A percentile compares a stretch with the other conserved stretches of the same genome.
Evolutionary conservation across 371 early-diverging fungal genomes (phyloP).

Genomic region (Homolaphlyctis polyrhiza): DNA sequence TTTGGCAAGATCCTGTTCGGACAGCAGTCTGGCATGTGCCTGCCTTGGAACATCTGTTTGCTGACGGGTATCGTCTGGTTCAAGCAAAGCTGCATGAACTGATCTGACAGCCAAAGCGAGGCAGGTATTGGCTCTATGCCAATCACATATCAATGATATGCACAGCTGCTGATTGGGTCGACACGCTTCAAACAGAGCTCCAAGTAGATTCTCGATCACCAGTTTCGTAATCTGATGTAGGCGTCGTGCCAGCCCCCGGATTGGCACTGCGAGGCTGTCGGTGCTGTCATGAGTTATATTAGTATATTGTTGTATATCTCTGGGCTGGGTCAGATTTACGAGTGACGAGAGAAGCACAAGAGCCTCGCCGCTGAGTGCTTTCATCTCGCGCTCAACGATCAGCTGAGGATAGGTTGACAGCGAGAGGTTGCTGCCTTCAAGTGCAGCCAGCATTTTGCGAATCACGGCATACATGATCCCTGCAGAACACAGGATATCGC

Average conservation of each 20-base stretch:
- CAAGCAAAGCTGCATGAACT: neutral
- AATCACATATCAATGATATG: neutral
- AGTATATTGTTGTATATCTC: too few relatives aligned
- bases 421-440: too few relatives aligned
- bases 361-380: too few relatives aligned
- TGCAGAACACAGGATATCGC: too few relatives aligned
- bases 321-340: too few relatives aligned
- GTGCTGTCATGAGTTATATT: neutral
- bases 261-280: neutral
- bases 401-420: too few relatives aligned
- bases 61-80: too few relatives aligned
- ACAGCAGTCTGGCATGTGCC: neutral
- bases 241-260: neutral
- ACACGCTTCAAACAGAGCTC: neutral
- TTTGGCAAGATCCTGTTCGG: too few relatives aligned
- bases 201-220: neutral
- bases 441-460: too few relatives aligned
- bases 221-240: neutral
- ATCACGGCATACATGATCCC: too few relatives aligned
- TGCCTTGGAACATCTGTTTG: neutral
- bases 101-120: neutral
- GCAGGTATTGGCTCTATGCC: conserved; percentile 1
- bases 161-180: neutral
- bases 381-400: too few relatives aligned
- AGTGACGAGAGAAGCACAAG: too few relatives aligned